Evolutionary conservation across 306 rosid species (phyloP), one percentile per base, ranked within the genome.

Genomic region (Mimosa bimucronata): DNA sequence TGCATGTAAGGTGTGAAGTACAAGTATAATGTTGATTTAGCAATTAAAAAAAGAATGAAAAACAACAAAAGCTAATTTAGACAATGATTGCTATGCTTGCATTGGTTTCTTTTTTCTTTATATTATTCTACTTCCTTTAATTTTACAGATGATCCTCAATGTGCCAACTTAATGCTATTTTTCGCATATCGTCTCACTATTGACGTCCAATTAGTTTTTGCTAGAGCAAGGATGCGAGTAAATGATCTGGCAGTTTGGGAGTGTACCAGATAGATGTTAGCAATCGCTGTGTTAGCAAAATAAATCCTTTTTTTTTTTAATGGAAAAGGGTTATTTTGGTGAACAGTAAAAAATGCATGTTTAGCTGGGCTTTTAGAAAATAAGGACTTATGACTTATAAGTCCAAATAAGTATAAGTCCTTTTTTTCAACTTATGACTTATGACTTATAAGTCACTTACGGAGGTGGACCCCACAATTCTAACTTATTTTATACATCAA

Each of bases 141-240:
- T 72, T 79, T 74, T 73, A 15, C 69, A 4, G 50, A 64, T 62
- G 57, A 71, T 31, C 18, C 40, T 23, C 40, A 58, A 40, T 40
- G 28, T 61, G 66, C 42, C 29, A 64, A 23, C 45, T 48, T 66
- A n/a, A 21, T 29, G 14, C n/a, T 19, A 31, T 81, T 30, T 66
- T 68, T 64, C 16, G 45, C 52, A 15, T 64, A 16, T 55, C 64
- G 26, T 45, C 34, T 52, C 74, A 78, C 26, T 21, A 41, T 18
- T 81, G 25, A 45, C 50, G 80, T 13, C 75, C 82, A 44, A 67
- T 71, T 67, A 76, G 57, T 77, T 87, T 87, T 88, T 84, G 66
- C 73, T 82, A 92, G 98, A 91, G 98, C 87, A 95, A 95, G 87
- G 98, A 95, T 88, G 98, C 98, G 25, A 2, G 5, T n/a, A 92